Percentiles rank a stretch among this genome's conserved stretches.
Conservation (phyloP, 352 stramenopile species). For the Pythium folliculosum region DNA sequence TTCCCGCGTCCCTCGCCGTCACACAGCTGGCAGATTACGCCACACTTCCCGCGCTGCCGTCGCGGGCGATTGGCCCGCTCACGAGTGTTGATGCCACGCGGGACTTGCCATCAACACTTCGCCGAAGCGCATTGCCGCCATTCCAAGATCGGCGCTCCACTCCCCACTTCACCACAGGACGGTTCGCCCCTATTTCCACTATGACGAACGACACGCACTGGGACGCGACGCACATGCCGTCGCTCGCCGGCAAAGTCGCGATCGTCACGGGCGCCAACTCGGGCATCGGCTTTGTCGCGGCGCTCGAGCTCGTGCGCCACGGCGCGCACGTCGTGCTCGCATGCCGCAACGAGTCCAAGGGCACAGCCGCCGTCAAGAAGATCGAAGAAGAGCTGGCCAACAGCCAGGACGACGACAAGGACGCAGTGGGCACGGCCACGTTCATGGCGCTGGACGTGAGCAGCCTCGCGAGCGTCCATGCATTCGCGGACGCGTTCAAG, state of each 20-base stretch:
- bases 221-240: not conserved
- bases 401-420: too few species aligned
- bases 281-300: slow-evolving; percentile 78
- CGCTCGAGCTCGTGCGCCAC: slow-evolving; percentile 49
- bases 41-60: too few species aligned
- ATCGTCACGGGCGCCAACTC: slow-evolving; percentile 83
- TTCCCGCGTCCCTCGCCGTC: too few species aligned
- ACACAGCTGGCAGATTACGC: too few species aligned
- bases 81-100: not conserved
- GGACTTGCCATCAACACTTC: not conserved
- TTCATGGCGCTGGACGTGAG: slow-evolving; percentile 31
- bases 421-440: slow-evolving; percentile 2
- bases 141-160: too few species aligned
- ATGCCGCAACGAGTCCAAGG: slow-evolving; percentile 41
- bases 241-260: slow-evolving; percentile 47
- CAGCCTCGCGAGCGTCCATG: slow-evolving; percentile 24
- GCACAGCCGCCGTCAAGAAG: slow-evolving; percentile 32
- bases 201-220: not conserved
- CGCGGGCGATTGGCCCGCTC: not conserved
- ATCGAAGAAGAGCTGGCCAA: slow-evolving; percentile 25
- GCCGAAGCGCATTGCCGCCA: too few species aligned
- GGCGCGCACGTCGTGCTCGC: slow-evolving; percentile 58
- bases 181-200: too few species aligned
- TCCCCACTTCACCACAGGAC: too few species aligned
- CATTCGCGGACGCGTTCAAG: slow-evolving; percentile 29